Percentiles rank a stretch among this genome's conserved stretches.
Evolutionary conservation across 1,139 yeast species (phyloP).

Genomic region (Saccharomycopsis hybrid): DNA sequence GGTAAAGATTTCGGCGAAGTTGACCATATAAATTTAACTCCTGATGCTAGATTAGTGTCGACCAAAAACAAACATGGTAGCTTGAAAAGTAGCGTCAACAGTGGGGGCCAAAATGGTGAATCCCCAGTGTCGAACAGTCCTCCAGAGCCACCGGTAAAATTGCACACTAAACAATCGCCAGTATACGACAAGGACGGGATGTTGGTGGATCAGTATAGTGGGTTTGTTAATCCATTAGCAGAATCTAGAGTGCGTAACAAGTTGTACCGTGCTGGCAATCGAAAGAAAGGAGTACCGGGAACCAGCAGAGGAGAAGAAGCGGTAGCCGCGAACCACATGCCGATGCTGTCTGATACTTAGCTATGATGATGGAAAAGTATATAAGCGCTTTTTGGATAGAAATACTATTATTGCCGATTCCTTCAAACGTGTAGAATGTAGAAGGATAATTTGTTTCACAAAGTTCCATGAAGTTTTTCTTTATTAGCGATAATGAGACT

Average conservation of each 20-base stretch:
- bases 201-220: slow-evolving; percentile 10
- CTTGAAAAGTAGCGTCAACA: not conserved
- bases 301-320: not conserved
- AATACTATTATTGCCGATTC: not conserved
- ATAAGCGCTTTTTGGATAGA: not conserved
- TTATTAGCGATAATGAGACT: not conserved
- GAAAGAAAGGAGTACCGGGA: slow-evolving; percentile 1
- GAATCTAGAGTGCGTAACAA: slow-evolving; percentile 2
- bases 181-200: slow-evolving; percentile 15
- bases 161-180: slow-evolving; percentile 11
- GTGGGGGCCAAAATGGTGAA: not conserved
- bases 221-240: slow-evolving; percentile 9
- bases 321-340: slow-evolving; percentile 12
- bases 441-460: not conserved
- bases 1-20: not conserved
- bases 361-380: not conserved
- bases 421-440: not conserved
- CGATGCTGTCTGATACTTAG: slow-evolving; percentile 1
- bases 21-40: slow-evolving; percentile 2
- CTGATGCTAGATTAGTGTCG: slow-evolving; percentile 9
- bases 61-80: not conserved
- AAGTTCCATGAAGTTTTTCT: not conserved
- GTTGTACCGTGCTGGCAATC: not conserved
- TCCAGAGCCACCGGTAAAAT: slow-evolving; percentile 17
- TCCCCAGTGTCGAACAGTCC: slow-evolving; percentile 8